Conservation (phyloP, 495 filamentous ascomycete genomes). For the Penicillium verhagenii region DNA sequence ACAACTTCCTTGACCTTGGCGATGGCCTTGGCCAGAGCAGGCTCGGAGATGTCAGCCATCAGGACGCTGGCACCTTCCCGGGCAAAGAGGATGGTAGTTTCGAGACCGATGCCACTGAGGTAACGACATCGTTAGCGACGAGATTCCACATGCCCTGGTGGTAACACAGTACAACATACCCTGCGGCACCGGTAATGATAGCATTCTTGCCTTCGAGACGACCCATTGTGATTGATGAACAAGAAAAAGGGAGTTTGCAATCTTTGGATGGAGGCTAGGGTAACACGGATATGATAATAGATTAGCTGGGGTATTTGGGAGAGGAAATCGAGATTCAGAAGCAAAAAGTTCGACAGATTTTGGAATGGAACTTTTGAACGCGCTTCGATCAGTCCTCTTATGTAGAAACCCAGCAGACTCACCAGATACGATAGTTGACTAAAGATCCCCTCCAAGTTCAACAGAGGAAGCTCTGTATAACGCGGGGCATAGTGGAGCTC, state of each 20-base stretch:
- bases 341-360: no score
- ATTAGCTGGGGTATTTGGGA: neutral
- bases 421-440: conserved; percentile 6
- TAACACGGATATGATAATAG: neutral
- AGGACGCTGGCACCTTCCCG: conserved; percentile 87
- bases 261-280: neutral
- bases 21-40: conserved; percentile 67
- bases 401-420: conserved; percentile 1
- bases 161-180: conserved; percentile 56
- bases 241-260: neutral
- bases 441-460: no score
- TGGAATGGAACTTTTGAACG: no score
- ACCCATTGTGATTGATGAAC: conserved; percentile 30
- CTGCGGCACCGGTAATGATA: conserved; percentile 86
- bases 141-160: neutral
- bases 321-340: no score
- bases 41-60: conserved; percentile 77
- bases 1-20: conserved; percentile 70
- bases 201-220: conserved; percentile 89
- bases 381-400: neutral
- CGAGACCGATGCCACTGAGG: conserved; percentile 88
- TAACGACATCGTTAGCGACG: neutral
- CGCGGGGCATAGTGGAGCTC: conserved; percentile 22
- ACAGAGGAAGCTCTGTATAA: conserved; percentile 9
- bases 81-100: conserved; percentile 88